Percentiles rank a stretch among this genome's conserved stretches.
phyloP scores from a whole-genome alignment of 1,284 basidiomycete species.

The Sparassis latifolia region DNA sequence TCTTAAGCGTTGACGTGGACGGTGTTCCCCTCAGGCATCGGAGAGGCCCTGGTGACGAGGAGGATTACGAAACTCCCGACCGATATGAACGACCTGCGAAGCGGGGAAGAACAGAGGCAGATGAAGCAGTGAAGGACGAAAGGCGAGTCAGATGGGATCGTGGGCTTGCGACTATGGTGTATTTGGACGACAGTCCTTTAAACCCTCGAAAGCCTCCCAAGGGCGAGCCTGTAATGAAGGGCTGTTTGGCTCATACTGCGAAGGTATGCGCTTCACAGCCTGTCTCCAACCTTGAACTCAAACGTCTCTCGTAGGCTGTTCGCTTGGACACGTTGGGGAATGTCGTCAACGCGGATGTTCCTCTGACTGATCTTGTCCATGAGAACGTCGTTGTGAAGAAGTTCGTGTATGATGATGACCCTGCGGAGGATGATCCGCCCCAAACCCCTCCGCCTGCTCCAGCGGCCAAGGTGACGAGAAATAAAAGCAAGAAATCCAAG shows the following conservation, averaged over 20 bases:
- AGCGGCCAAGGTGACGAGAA: constrained; percentile 42
- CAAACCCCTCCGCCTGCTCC: constrained; percentile 23
- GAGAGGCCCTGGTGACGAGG: constrained; percentile 74
- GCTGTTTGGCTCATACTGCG: constrained; percentile 57
- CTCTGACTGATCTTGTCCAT: constrained; percentile 54
- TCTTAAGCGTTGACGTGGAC: constrained; percentile 25
- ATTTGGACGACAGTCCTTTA: constrained; percentile 52
- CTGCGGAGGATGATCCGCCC: background rate
- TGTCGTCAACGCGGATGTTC: constrained; percentile 50
- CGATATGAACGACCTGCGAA: constrained; percentile 30
- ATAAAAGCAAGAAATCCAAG: constrained; percentile 37
- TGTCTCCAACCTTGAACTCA: background rate
- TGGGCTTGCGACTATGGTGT: constrained; percentile 55
- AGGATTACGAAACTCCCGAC: constrained; percentile 69
- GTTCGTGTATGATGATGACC: constrained; percentile 69
- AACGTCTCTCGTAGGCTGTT: constrained; percentile 38
- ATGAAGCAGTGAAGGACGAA: constrained; percentile 21
- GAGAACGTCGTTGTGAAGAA: constrained; percentile 73
- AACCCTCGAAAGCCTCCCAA: constrained; percentile 37
- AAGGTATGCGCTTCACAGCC: constrained; percentile 41
- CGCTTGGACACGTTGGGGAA: constrained; percentile 75
- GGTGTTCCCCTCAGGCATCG: constrained; percentile 34
- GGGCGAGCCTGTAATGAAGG: constrained; percentile 40
- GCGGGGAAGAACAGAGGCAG: constrained; percentile 31
- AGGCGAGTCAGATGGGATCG: constrained; percentile 78